Evolutionary conservation across 1,139 yeast genomes (phyloP).

Genomic region (Geotrichum aggregatum): DNA sequence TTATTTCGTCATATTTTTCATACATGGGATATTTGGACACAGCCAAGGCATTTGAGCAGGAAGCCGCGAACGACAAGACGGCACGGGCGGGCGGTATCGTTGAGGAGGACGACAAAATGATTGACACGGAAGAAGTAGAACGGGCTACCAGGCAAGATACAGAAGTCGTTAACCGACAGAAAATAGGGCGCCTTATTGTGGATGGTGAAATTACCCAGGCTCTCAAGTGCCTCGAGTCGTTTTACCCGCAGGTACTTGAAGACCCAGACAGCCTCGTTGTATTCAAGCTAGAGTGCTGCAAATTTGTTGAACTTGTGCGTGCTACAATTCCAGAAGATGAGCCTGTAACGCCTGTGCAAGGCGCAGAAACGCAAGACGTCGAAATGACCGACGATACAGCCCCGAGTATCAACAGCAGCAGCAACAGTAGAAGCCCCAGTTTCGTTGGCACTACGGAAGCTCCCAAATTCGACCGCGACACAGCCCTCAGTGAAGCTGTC

Average conservation of each 20-base stretch:
- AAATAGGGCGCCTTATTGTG: slow-evolving; percentile 46
- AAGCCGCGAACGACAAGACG: slow-evolving; percentile 5
- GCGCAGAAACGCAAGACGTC: slow-evolving; percentile 6
- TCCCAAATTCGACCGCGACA: slow-evolving; percentile 18
- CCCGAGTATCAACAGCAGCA: slow-evolving; percentile 13
- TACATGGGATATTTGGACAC: slow-evolving; percentile 72
- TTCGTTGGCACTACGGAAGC: too few relatives aligned
- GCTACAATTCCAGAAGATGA: slow-evolving; percentile 12
- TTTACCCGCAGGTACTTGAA: slow-evolving; percentile 48
- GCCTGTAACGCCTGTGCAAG: too few relatives aligned
- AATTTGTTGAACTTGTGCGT: slow-evolving; percentile 47
- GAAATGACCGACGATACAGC: slow-evolving; percentile 9
- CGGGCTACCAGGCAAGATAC: slow-evolving; percentile 18
- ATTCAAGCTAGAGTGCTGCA: slow-evolving; percentile 54
- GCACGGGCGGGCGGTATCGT: slow-evolving; percentile 1
- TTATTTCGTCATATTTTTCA: slow-evolving; percentile 65
- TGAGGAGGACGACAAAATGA: slow-evolving; percentile 15
- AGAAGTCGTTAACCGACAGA: slow-evolving; percentile 46
- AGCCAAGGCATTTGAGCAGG: slow-evolving; percentile 56
- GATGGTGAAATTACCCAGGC: slow-evolving; percentile 51
- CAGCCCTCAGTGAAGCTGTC: slow-evolving; percentile 41
- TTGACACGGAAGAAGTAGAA: slow-evolving; percentile 9
- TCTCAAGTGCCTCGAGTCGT: slow-evolving; percentile 42
- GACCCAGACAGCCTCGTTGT: slow-evolving; percentile 41
- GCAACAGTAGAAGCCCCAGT: slow-evolving; percentile 14